Conservation (phyloP, 2,329 filamentous ascomycete genomes). For the Aspergillus pseudoviridinutans region DNA sequence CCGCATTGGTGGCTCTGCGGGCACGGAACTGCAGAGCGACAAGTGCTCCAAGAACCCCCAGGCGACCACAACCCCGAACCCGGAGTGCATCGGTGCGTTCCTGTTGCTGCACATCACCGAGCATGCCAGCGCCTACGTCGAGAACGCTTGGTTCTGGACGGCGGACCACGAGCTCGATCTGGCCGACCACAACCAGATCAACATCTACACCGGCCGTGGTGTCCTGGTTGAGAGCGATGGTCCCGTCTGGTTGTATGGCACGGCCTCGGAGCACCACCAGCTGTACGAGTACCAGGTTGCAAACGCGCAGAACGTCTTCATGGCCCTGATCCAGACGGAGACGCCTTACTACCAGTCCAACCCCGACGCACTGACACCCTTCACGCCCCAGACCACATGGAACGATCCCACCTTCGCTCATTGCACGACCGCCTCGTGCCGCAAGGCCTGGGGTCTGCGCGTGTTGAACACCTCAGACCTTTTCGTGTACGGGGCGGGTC, state of each 20-base stretch:
- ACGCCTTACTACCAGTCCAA: conserved; percentile 83
- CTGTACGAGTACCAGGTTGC: conserved; percentile 79
- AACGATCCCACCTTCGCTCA: conserved; percentile 62
- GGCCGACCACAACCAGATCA: conserved; percentile 60
- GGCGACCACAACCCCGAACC: conserved; percentile 56
- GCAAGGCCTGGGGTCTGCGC: conserved; percentile 74
- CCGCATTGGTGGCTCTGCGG: conserved; percentile 81
- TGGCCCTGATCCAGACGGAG: conserved; percentile 82
- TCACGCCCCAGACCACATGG: conserved; percentile 32
- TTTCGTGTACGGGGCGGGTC: conserved; percentile 66
- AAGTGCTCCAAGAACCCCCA: conserved; percentile 74
- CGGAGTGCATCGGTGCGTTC: conserved; percentile 70
- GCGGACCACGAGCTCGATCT: conserved; percentile 86
- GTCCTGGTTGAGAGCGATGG: conserved; percentile 74
- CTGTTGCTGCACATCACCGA: conserved; percentile 56
- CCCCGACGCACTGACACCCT: conserved; percentile 61
- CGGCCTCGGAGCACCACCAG: conserved; percentile 57
- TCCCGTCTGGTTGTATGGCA: conserved; percentile 79
- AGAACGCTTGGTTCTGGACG: conserved; percentile 89
- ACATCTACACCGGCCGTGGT: conserved; percentile 83
- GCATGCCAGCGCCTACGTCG: conserved; percentile 66
- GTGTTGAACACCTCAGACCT: conserved; percentile 64
- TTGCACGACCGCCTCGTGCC: conserved; percentile 57
- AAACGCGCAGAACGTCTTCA: conserved; percentile 73
- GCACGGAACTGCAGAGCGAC: conserved; percentile 76